A percentile compares a stretch with the other conserved stretches of the same genome.
Evolutionary conservation across 176 grass and related monocot species (phyloP).

Genomic region (Eleusine indica): DNA sequence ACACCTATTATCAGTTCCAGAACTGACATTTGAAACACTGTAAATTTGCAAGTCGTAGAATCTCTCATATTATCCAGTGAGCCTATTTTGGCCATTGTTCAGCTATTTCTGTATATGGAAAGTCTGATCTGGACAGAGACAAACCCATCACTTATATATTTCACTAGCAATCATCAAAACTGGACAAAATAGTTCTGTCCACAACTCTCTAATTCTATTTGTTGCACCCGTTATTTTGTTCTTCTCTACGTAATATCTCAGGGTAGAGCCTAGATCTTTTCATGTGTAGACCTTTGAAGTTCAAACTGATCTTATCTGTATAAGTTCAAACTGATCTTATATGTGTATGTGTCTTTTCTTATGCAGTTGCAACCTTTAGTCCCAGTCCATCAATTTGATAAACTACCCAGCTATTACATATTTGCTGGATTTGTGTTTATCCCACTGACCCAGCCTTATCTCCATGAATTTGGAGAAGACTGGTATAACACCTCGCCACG

Average conservation of each 20-base stretch:
- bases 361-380: conserved; percentile 93
- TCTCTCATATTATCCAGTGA: conserved; percentile 7
- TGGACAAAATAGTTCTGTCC: not conserved
- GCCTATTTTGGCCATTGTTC: not conserved
- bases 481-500: conserved; percentile 96
- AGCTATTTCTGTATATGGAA: conserved; percentile 1
- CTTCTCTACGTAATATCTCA: not conserved
- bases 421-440: conserved; percentile 95
- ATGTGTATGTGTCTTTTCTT: conserved; percentile 18
- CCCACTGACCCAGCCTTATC: conserved; percentile 93
- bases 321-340: conserved; percentile 34
- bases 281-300: conserved; percentile 16
- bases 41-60: not conserved
- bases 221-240: conserved; percentile 15
- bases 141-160: conserved; percentile 9
- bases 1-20: conserved; percentile 15
- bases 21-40: not conserved
- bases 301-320: conserved; percentile 28
- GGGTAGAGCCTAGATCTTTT: conserved; percentile 5
- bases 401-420: conserved; percentile 93
- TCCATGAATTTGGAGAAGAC: conserved; percentile 98
- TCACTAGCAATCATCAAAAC: conserved; percentile 6
- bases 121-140: not conserved
- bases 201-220: not conserved
- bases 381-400: conserved; percentile 93